Evolutionary conservation across 2,329 filamentous ascomycete genomes (phyloP), one percentile per base, ranked within the genome.

Genomic region (Fusarium sp.): DNA sequence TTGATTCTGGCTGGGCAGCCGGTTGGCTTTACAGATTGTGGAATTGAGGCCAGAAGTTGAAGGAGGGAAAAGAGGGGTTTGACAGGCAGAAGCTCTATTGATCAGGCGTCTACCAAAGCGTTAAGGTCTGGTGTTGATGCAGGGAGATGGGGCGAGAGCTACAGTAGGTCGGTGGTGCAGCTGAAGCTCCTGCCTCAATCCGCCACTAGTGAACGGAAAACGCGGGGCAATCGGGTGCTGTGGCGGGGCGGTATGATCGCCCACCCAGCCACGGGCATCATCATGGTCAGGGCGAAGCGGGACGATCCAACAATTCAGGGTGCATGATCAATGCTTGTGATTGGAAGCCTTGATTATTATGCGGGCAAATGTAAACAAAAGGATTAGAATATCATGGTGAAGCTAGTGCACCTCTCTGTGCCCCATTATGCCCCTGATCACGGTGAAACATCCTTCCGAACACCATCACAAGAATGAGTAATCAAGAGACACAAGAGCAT

Each of bases 221-320:
- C 75, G 76, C 74, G 76, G 75, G 75, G 75, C 75, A 77, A 36
- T 64, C 24, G 27, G 60, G 63, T 74, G 62, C 46, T 36, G 46
- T 35, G 27, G 62, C 46, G 46, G 46, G 46, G 46, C 24, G 22
- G 44, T 64, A 66, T 73, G 63, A 69, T 53, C 40, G 35, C 56
- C 44, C 31, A 35, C 49, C 40, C 53, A 46, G 57, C 46, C 62
- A 51, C 17, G 60, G 33, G 61, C 66, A 65, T 73, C 66, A 65
- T 73, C 72, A 74, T 73, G 66, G 63, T 70, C 62, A 64, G 46
- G 38, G 66, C 71, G 38, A 56, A 53, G 35, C 17, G n/a, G 46
- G 20, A 31, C 22, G 24, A 4, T 22, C 14, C 33, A 44, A 31
- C 27, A 53, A 20, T 53, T 31, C 27, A 51, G 44, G 16, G 44